Base-by-base conservation (phyloP, 2,329 filamentous ascomycete genomes). In the Arthrobotrys conoides region DNA sequence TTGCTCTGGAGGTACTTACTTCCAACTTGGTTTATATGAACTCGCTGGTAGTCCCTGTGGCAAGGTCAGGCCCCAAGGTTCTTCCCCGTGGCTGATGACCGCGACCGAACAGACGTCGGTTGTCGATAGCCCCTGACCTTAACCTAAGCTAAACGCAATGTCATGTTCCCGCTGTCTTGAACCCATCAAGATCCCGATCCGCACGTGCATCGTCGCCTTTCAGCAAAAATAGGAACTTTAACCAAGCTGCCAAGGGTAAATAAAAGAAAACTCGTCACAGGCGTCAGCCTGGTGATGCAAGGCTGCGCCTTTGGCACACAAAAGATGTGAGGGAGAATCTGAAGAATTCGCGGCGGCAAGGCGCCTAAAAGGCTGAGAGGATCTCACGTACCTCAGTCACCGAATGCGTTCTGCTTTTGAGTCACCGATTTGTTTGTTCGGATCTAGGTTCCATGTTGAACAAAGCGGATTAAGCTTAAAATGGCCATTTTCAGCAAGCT, bases 281-380 rank as follows among this genome's bases (percentile, higher is more conserved):
- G 63, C 51, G 38, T 53, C 70, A 67, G 69, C 69, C 69, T 66
- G 69, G 59, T 72, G 59, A 75, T 75, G 71, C 51, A 69, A 49
- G n/a, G 46, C 41, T 38, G 33, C 44, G 14, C 8, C 20, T 53
- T 53, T n/a, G 27, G 63, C 18, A 24, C 51, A 46, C 44, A 18
- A 46, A 20, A 41, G 3, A 16, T 41, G 16, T 46, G n/a, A 22
- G 27, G 27, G 41, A 61, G 41, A 57, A 24, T 33, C 18, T 4
- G n/a, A 27, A 44, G 57, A n/a, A 14, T 24, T 61, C 64, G 10
- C 22, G 46, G 71, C 71, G 71, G 51, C 46, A 75, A 75, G 71
- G 71, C 71, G 71, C 46, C 55, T 75, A 69, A 69, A 30, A 75
- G 71, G 64, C 71, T 75, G 71, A 75, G 44, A 49, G 27, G 8